Evolutionary conservation across 352 stramenopile species (phyloP).

Genomic region (Phytophthora rubi): DNA sequence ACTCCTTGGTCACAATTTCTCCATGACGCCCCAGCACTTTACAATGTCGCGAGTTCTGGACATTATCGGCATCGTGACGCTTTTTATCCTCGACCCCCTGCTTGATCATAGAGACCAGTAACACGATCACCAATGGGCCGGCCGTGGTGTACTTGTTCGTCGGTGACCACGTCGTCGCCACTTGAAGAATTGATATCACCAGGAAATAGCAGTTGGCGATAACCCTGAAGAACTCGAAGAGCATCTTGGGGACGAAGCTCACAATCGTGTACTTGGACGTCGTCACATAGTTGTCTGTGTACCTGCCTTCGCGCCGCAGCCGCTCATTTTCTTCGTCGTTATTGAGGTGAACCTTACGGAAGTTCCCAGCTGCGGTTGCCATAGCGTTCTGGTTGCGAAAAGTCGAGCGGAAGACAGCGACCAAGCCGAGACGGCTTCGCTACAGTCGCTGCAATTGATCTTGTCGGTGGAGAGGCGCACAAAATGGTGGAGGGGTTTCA

Average conservation of each 20-base stretch:
- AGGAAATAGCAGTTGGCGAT: conserved; percentile 97
- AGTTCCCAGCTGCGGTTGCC: conserved; percentile 31
- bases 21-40: conserved; percentile 46
- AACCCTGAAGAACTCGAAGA: conserved; percentile 94
- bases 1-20: conserved; percentile 61
- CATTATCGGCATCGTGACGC: conserved; percentile 68
- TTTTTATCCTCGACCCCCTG: conserved; percentile 82
- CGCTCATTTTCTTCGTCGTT: conserved; percentile 70
- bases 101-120: conserved; percentile 84
- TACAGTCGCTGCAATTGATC: conserved; percentile 6
- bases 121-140: conserved; percentile 69
- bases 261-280: conserved; percentile 95
- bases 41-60: conserved; percentile 69
- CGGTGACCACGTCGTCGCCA: conserved; percentile 68
- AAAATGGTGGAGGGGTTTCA: conserved; percentile 21
- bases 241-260: conserved; percentile 94
- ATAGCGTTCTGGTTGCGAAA: conserved; percentile 12
- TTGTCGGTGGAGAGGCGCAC: conserved; percentile 20
- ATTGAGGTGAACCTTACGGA: conserved; percentile 63
- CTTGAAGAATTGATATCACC: conserved; percentile 93
- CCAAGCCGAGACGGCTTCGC: background rate
- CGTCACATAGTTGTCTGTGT: conserved; percentile 77
- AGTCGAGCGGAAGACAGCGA: background rate
- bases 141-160: conserved; percentile 85
- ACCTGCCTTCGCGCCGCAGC: conserved; percentile 46